Evolutionary conservation across 257 asterid genomes (phyloP).

Genomic region (Penstemon newberryi): DNA sequence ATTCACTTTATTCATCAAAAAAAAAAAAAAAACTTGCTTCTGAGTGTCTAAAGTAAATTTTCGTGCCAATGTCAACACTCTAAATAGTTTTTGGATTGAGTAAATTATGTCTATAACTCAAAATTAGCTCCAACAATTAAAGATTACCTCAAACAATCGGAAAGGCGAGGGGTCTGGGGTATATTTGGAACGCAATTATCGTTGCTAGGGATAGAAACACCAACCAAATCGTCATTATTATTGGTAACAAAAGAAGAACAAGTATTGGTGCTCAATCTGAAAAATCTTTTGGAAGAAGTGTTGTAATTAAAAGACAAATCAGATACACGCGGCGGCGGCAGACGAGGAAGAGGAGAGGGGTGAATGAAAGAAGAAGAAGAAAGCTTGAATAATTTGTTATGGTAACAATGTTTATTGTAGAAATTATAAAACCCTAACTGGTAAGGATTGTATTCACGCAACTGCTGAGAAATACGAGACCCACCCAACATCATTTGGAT

Average conservation of each 20-base stretch:
- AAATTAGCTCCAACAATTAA: not conserved
- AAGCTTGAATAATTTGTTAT: not conserved
- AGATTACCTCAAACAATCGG: constrained; percentile 47
- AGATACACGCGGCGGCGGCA: constrained; percentile 28
- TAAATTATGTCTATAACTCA: not conserved
- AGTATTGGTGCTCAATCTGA: constrained; percentile 28
- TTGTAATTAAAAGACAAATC: constrained; percentile 10
- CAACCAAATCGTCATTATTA: constrained; percentile 29
- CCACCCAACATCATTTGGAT: constrained; percentile 36
- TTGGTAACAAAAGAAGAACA: constrained; percentile 32
- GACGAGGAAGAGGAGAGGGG: constrained; percentile 8
- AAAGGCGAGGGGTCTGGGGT: constrained; percentile 30
- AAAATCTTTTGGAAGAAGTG: constrained; percentile 24
- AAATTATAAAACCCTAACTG: constrained; percentile 37
- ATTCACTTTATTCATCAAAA: not conserved
- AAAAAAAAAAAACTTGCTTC: not conserved
- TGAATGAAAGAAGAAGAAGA: constrained; percentile 7
- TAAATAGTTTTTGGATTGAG: not conserved
- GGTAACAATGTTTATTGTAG: constrained; percentile 19
- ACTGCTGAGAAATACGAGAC: constrained; percentile 46
- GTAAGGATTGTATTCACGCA: constrained; percentile 41
- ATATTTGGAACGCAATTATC: constrained; percentile 18
- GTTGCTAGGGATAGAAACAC: constrained; percentile 26
- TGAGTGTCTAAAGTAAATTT: not conserved
- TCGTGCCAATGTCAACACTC: not conserved